These are phyloP conservation scores for Leccinellum albellum DNA, from an alignment of 768 basidiomycete genomes.

Conservation along the genomic window DNA sequence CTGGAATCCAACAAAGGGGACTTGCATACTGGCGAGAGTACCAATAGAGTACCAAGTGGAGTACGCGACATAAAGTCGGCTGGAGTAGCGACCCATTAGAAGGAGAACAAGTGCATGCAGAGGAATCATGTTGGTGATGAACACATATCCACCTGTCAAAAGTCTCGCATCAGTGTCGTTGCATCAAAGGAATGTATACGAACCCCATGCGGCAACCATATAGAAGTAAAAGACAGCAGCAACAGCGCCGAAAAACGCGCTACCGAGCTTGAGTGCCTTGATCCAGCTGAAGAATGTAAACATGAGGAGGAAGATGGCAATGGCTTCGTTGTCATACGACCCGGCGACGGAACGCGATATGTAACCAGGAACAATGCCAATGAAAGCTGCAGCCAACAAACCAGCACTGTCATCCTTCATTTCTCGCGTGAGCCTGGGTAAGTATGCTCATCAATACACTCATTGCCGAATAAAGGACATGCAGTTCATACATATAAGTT, in stretches of 20 bases:
- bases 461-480: neutral
- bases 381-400: slow-evolving; percentile 95
- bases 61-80: slow-evolving; percentile 90
- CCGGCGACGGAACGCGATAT: slow-evolving; percentile 99
- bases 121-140: slow-evolving; percentile 99
- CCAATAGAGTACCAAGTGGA: slow-evolving; percentile 98
- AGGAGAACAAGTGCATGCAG: slow-evolving; percentile 92
- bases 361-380: slow-evolving; percentile 96
- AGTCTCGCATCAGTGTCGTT: slow-evolving; percentile 8
- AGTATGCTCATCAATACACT: neutral
- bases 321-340: slow-evolving; percentile 99
- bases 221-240: slow-evolving; percentile 98
- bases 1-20: slow-evolving; percentile 98
- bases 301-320: slow-evolving; percentile 99
- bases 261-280: slow-evolving; percentile 90
- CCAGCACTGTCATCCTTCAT: slow-evolving; percentile 95
- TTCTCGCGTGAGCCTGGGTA: slow-evolving; percentile 88
- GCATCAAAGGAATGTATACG: slow-evolving; percentile 17
- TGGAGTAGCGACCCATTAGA: slow-evolving; percentile 93
- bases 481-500: slow-evolving; percentile 76
- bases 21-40: slow-evolving; percentile 97
- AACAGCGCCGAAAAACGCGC: slow-evolving; percentile 84
- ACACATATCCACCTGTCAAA: slow-evolving; percentile 84
- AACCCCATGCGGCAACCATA: slow-evolving; percentile 99
- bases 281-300: slow-evolving; percentile 98